Evolutionary conservation across 306 rosid species (phyloP).

Genomic region (Trifolium dubium): DNA sequence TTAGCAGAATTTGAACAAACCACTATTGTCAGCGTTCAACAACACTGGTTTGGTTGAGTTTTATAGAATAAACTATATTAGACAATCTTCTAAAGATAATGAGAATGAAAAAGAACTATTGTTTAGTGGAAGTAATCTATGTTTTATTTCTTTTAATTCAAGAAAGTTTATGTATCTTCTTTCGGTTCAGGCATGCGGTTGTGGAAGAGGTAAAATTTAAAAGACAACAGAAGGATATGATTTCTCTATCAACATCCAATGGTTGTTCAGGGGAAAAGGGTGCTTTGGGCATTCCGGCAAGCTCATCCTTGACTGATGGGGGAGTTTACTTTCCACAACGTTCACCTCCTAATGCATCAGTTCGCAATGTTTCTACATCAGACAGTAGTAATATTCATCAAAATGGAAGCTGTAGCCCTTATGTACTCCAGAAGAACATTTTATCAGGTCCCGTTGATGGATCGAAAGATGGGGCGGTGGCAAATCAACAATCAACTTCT

Average conservation of each 20-base stretch:
- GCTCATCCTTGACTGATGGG: constrained; percentile 68
- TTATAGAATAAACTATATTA: constrained; percentile 16
- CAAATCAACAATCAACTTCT: constrained; percentile 56
- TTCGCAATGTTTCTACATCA: constrained; percentile 68
- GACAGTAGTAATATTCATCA: constrained; percentile 74
- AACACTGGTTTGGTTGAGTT: constrained; percentile 29
- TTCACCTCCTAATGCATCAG: constrained; percentile 67
- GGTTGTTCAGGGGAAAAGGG: constrained; percentile 57
- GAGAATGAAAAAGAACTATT: constrained; percentile 17
- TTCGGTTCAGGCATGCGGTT: constrained; percentile 58
- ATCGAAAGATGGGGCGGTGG: constrained; percentile 56
- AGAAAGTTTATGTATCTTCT: constrained; percentile 30
- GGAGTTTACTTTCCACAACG: constrained; percentile 61
- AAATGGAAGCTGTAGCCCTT: constrained; percentile 88
- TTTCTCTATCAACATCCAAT: constrained; percentile 58
- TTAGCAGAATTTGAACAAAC: background rate
- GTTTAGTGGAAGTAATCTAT: constrained; percentile 11
- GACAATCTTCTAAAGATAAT: constrained; percentile 20
- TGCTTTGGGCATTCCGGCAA: constrained; percentile 55
- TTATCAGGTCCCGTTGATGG: constrained; percentile 54
- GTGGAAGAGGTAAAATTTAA: constrained; percentile 50
- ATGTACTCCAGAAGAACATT: constrained; percentile 63
- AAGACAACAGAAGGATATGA: constrained; percentile 49
- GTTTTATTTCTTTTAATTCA: constrained; percentile 33
- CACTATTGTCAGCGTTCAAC: background rate